Percentiles rank a stretch among this genome's conserved stretches.
phyloP scores from a whole-genome alignment of 2,329 filamentous ascomycete species.

The Exophiala phaeomuriformis region DNA sequence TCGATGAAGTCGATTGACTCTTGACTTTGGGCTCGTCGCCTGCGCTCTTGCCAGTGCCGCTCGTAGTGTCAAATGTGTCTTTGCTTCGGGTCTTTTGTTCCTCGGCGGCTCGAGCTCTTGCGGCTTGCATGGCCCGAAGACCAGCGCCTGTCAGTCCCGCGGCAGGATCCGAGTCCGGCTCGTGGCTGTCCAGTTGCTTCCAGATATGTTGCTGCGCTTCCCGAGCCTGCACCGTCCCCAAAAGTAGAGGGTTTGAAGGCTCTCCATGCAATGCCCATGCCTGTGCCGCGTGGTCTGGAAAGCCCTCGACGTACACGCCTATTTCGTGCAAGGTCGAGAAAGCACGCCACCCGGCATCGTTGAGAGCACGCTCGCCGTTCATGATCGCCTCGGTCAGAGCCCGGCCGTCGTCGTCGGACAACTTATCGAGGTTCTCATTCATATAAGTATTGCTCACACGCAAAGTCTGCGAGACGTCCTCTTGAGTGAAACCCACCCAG shows the following conservation, averaged over 20 bases:
- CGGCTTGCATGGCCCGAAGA: constrained; percentile 33
- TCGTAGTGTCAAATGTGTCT: constrained; percentile 2
- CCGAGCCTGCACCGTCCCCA: constrained; percentile 52
- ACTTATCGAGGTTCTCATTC: constrained; percentile 51
- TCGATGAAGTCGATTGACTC: constrained; percentile 11
- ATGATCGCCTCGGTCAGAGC: constrained; percentile 59
- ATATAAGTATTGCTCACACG: constrained; percentile 63
- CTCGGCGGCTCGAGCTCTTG: constrained; percentile 18
- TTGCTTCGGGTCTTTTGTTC: constrained; percentile 15
- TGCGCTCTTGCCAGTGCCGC: constrained; percentile 10
- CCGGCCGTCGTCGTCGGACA: constrained; percentile 53
- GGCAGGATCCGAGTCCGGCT: constrained; percentile 38
- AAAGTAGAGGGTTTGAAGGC: constrained; percentile 42
- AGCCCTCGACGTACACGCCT: constrained; percentile 62
- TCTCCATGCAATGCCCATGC: constrained; percentile 61
- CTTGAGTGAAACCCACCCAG: constrained; percentile 62
- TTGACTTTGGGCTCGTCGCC: constrained; percentile 23
- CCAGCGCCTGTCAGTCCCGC: constrained; percentile 38
- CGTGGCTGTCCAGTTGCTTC: constrained; percentile 30
- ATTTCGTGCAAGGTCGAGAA: constrained; percentile 69
- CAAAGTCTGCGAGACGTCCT: constrained; percentile 57
- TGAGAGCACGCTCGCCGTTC: constrained; percentile 53
- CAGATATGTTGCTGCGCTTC: constrained; percentile 51
- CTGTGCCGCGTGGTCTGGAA: constrained; percentile 54
- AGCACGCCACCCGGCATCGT: constrained; percentile 56